Evolutionary conservation across 2,329 filamentous ascomycete species (phyloP), one percentile per base, ranked within the genome.

Genomic region (Trichophyton rubrum): DNA sequence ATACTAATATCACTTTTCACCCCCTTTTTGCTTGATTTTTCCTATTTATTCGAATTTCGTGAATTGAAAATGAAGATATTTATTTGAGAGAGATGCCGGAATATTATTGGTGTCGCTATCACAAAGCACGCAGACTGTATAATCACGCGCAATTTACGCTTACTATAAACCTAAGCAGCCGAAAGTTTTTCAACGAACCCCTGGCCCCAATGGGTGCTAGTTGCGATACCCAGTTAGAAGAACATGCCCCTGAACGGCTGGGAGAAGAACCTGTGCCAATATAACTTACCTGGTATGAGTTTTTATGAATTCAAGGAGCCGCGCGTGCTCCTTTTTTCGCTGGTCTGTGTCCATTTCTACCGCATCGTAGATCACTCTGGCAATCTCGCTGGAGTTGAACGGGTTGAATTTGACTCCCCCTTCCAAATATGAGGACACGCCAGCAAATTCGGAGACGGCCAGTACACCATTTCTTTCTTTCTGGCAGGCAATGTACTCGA

Each of bases 401-500:
- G 92, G 92, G 73, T 97, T 96, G 70, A 96, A 89, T 57, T 93
- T 89, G 56, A 96, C 78, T 64, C 87, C 89, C 56, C 90, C 90
- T 65, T 91, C 92, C 59, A 96, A 82, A 59, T 87, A 93, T 71
- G 95, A 89, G 0, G 91, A 90, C 1, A 92, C 92, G n/a, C 92
- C 92, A 0, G 91, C 90, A 71, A 96, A 96, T 70, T 96, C 90
- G 56, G 90, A 96, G 41, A 96, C 82, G 59, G 96, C 90, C 82
- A 97, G 88, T 58, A 91, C 88, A 55, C 92, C 92, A 70, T 96
- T 88, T 59, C 87, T 84, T 68, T 92, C 82, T 66, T 86, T 82
- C 72, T 96, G 92, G 22, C 89, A 91, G 15, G 91, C 91, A 63
- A 96, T 93, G 75, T 96, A 97, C 74, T 97, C 92, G 74, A 95